Percentiles rank a stretch among this genome's conserved stretches.
These are phyloP conservation scores for Heterobasidion annosum DNA, from an alignment of 1,284 basidiomycete genomes.

Conservation along the genomic window DNA sequence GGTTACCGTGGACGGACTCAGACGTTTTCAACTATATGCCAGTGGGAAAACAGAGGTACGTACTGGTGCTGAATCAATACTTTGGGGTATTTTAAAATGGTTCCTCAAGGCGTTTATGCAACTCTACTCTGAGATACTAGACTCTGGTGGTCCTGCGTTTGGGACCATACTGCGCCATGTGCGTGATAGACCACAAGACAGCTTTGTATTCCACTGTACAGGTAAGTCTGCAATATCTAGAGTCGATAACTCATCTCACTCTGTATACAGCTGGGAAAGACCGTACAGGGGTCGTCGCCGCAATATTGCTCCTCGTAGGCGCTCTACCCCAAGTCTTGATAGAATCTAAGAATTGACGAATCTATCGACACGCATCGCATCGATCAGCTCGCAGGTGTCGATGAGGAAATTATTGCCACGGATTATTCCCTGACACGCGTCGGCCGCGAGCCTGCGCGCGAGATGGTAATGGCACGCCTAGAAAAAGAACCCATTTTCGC, in stretches of 20 bases:
- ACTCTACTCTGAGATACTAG: constrained; percentile 70
- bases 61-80: background rate
- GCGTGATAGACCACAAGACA: constrained; percentile 53
- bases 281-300: constrained; percentile 68
- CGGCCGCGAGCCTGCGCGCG: constrained; percentile 67
- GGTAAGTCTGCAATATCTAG: constrained; percentile 23
- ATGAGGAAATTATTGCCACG: constrained; percentile 50
- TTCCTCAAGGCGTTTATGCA: constrained; percentile 62
- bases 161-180: constrained; percentile 60
- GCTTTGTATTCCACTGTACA: constrained; percentile 68
- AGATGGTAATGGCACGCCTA: constrained; percentile 57
- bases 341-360: background rate
- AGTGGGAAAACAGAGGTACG: constrained; percentile 68
- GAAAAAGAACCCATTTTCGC: constrained; percentile 63
- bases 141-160: constrained; percentile 58
- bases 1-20: constrained; percentile 16
- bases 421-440: constrained; percentile 70
- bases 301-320: constrained; percentile 57
- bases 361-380: background rate
- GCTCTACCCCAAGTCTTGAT: background rate
- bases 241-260: background rate
- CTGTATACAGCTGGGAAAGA: constrained; percentile 59
- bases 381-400: constrained; percentile 56
- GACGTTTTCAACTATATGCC: constrained; percentile 68
- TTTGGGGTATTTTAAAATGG: background rate